A percentile compares a stretch with the other conserved stretches of the same genome.
Conservation (phyloP, 2,329 filamentous ascomycete species). For the Hirsutella minnesotensis region DNA sequence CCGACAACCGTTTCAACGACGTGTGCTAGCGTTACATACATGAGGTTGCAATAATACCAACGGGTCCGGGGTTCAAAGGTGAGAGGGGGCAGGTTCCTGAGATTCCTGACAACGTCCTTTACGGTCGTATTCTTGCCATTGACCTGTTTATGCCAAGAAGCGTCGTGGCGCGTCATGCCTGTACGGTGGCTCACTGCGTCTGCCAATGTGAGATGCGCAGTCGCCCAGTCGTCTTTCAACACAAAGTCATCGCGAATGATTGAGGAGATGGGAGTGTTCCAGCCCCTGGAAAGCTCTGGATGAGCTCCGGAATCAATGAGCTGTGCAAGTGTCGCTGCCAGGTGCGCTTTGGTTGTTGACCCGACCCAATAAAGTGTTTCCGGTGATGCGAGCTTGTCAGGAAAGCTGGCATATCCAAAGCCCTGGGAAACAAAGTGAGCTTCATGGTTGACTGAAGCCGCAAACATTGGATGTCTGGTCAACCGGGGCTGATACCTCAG, state of each 20-base stretch:
- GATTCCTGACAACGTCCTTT: constrained; percentile 24
- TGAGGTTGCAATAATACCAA: constrained; percentile 38
- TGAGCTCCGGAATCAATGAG: constrained; percentile 30
- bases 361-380: constrained; percentile 42
- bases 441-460: neutral
- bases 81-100: constrained; percentile 30
- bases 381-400: constrained; percentile 26
- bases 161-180: constrained; percentile 33
- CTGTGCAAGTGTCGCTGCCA: constrained; percentile 35
- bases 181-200: constrained; percentile 41
- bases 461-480: no score
- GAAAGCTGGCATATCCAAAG: constrained; percentile 17
- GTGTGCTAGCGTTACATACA: constrained; percentile 32
- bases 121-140: constrained; percentile 18
- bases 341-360: constrained; percentile 45
- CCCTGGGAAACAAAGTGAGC: constrained; percentile 7
- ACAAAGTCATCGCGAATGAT: constrained; percentile 41
- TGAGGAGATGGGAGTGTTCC: constrained; percentile 32
- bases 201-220: constrained; percentile 36
- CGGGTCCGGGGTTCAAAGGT: constrained; percentile 29
- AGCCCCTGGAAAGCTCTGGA: constrained; percentile 22
- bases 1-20: constrained; percentile 30
- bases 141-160: constrained; percentile 9
- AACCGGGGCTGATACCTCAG: constrained; percentile 10
- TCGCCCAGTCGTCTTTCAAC: constrained; percentile 30